Evolutionary conservation across 2,329 filamentous ascomycete species (phyloP), one percentile per base, ranked within the genome.

Genomic region (Penicillium sp.): DNA sequence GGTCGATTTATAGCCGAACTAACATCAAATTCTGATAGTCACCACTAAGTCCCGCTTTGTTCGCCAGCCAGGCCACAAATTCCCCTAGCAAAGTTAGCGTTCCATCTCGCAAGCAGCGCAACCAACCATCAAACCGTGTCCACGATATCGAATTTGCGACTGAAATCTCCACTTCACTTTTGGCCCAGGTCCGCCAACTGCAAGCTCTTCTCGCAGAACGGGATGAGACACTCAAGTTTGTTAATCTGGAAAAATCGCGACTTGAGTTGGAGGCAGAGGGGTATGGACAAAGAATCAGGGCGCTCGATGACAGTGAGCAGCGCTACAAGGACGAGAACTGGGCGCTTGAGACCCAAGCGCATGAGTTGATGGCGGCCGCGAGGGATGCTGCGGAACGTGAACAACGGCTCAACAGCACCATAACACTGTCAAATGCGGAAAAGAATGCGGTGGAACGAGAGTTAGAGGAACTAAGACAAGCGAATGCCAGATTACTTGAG

Each of bases 91-190:
- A 97, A 76, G 81, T 96, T 60, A 89, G 83, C 66, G 89, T 94
- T 9, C 91, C 91, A 1, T 93, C 90, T 64, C 85, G 93, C 63
- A 94, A 92, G 72, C 84, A 94, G 70, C 85, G 94, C 53, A 97
- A 97, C 65, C 93, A 97, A 70, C 89, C 90, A 2, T 84, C 88
- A 10, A 94, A 87, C 69, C 87, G 92, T 49, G 88, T 96, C 12
- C 91, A 97, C 71, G 94, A 99, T 69, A 96, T 99, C 69, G 91
- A 97, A 66, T 96, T 99, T 69, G 94, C 93, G n/a, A 92, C 94
- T 48, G 93, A 99, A 70, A 97, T 99, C 67, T 97, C 91, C 69
- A 96, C 91, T 6, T 96, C 91, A 2, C 81, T 99, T 49, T 87
- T 99, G 49, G 87, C 89, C n/a, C 94, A 97, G 76, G 89, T 99